These are phyloP conservation scores for Geranium rotundifolium DNA, from an alignment of 345 rosid species.

Conservation along the genomic window DNA sequence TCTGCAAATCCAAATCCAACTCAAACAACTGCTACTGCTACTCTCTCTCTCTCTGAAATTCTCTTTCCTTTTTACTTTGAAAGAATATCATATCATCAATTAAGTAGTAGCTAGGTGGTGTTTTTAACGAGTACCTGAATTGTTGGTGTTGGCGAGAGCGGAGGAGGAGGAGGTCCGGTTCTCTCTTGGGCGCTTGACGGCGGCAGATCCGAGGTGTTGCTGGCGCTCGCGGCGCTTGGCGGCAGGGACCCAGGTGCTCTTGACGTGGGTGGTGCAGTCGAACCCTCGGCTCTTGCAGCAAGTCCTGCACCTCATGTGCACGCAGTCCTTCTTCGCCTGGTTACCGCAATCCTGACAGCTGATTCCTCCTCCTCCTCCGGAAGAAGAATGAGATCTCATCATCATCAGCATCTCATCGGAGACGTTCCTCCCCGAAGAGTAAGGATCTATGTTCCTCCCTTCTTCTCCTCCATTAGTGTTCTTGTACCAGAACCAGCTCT, in stretches of 20 bases:
- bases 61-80: neutral
- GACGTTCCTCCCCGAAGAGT: constrained; percentile 13
- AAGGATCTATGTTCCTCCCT: constrained; percentile 14
- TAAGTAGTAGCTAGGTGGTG: too few relatives aligned
- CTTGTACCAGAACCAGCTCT: constrained; percentile 24
- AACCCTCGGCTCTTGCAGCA: constrained; percentile 49
- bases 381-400: constrained; percentile 4
- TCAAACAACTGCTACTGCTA: too few relatives aligned
- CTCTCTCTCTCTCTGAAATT: neutral
- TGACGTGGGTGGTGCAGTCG: constrained; percentile 36
- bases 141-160: neutral
- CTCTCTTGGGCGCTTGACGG: constrained; percentile 9
- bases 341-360: constrained; percentile 47
- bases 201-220: constrained; percentile 20
- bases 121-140: too few relatives aligned
- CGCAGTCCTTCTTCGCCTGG: constrained; percentile 40
- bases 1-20: neutral
- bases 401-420: constrained; percentile 13
- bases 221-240: constrained; percentile 39
- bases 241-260: constrained; percentile 51
- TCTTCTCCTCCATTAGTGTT: constrained; percentile 13
- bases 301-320: constrained; percentile 34
- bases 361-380: constrained; percentile 22
- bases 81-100: too few relatives aligned
- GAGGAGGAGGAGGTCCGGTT: neutral